Evolutionary conservation across 306 rosid genomes (phyloP), one percentile per base, ranked within the genome.

Genomic region (Begonia masoniana): DNA sequence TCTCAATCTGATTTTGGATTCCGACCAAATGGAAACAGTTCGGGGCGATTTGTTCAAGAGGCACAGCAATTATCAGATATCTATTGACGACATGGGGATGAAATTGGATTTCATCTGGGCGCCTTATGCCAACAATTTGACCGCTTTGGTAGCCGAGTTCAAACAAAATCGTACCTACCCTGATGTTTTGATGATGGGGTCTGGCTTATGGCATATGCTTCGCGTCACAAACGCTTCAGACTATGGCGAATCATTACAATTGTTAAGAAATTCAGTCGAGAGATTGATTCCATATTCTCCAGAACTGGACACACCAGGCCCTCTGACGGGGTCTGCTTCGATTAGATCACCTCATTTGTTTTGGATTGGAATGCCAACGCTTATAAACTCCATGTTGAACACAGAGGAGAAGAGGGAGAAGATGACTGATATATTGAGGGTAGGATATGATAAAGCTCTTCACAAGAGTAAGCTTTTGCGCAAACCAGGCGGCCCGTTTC

Each of bases 201-300:
- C 82, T 13, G 96, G 94, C 13, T 65, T 88, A 36, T 88, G 96
- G 96, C 88, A 88, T 62, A 84, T 88, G 94, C 76, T 88, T 23
- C 94, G 76, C 26, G 21, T 69, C 58, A 73, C 75, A 4, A 81
- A 88, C 59, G 85, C 78, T 11, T 75, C 97, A 0, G 85, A 82
- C 47, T 88, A 66, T 26, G 72, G 80, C 43, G 50, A 6, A 15
- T 58, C 68, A n/a, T 58, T 84, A 13, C 58, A 66, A 19, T 15
- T 54, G 6, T 59, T 88, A 39, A 78, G 83, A 62, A 69, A 42
- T 55, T 74, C 76, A 3, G 78, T 82, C 51, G 62, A 68, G 12
- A 68, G 84, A 6, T 12, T 84, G 56, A 54, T 80, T 61, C 96
- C 92, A 45, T 50, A 70, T 43, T 65, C 87, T 4, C 74, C 85